Evolutionary conservation across 2,329 filamentous ascomycete species (phyloP).

Genomic region (Botrytis fragariae): DNA sequence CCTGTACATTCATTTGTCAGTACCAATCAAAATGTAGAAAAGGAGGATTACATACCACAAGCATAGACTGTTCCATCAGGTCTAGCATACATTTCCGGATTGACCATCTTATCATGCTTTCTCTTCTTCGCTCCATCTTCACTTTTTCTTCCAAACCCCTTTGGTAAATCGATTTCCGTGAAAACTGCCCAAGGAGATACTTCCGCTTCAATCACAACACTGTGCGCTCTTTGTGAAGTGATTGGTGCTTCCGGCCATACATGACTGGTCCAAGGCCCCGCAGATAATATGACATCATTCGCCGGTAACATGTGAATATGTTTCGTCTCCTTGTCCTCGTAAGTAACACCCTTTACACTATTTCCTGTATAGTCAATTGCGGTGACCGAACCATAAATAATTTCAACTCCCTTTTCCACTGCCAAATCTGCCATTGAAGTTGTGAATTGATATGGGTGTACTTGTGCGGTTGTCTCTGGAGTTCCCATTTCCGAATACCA

Average conservation of each 20-base stretch:
- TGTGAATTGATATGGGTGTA: conserved; percentile 90
- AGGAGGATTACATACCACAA: conserved; percentile 60
- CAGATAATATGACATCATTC: conserved; percentile 42
- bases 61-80: conserved; percentile 89
- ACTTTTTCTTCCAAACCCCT: conserved; percentile 57
- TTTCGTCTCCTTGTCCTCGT: conserved; percentile 51
- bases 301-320: conserved; percentile 51
- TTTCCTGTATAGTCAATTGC: conserved; percentile 60
- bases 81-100: conserved; percentile 91
- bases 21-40: too few relatives aligned
- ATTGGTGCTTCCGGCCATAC: conserved; percentile 58
- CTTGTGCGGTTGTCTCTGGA: conserved; percentile 80
- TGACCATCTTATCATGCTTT: conserved; percentile 61
- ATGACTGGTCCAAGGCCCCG: conserved; percentile 62
- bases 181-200: conserved; percentile 79
- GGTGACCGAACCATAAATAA: conserved; percentile 68
- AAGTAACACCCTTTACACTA: conserved; percentile 65
- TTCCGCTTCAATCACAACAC: conserved; percentile 61
- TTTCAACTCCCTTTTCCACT: conserved; percentile 62
- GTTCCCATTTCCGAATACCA: conserved; percentile 83
- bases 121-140: conserved; percentile 49
- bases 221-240: conserved; percentile 60
- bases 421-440: conserved; percentile 78
- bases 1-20: conserved; percentile 40
- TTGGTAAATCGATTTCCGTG: conserved; percentile 76